phyloP scores from a whole-genome alignment of 2,329 filamentous ascomycete species.

The Xylaria arbuscula region DNA sequence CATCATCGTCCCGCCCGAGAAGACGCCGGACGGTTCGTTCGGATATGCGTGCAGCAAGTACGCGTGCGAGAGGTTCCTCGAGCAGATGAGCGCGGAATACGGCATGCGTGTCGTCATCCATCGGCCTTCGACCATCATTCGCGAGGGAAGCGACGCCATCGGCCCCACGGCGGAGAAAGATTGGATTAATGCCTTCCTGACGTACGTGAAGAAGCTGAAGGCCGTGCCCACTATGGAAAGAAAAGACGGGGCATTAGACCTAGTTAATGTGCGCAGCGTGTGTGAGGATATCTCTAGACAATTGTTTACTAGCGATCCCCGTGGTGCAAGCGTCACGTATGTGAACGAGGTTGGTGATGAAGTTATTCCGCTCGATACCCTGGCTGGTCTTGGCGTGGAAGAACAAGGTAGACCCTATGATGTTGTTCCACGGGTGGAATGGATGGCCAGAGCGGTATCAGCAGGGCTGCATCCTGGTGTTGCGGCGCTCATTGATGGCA shows the following conservation, averaged over 20 bases:
- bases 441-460: conserved; percentile 9
- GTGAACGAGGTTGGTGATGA: conserved; percentile 1
- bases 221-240: background rate
- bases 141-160: conserved; percentile 29
- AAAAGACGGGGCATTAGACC: background rate
- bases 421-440: conserved; percentile 16
- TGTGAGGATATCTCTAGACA: background rate
- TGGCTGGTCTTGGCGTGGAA: background rate
- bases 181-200: conserved; percentile 65
- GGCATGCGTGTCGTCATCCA: conserved; percentile 36
- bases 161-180: conserved; percentile 67
- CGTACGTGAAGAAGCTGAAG: conserved; percentile 44
- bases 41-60: conserved; percentile 52
- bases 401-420: background rate
- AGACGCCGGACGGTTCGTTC: conserved; percentile 28
- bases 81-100: conserved; percentile 35
- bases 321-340: background rate
- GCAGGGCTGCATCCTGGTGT: conserved; percentile 32
- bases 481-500: conserved; percentile 22
- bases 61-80: conserved; percentile 50
- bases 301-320: background rate
- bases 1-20: conserved; percentile 21
- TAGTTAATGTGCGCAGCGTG: background rate
- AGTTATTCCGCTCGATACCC: background rate
- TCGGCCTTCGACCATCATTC: conserved; percentile 36